Base-by-base conservation (phyloP, 2,329 filamentous ascomycete species). In the Trichoderma endophyticum region DNA sequence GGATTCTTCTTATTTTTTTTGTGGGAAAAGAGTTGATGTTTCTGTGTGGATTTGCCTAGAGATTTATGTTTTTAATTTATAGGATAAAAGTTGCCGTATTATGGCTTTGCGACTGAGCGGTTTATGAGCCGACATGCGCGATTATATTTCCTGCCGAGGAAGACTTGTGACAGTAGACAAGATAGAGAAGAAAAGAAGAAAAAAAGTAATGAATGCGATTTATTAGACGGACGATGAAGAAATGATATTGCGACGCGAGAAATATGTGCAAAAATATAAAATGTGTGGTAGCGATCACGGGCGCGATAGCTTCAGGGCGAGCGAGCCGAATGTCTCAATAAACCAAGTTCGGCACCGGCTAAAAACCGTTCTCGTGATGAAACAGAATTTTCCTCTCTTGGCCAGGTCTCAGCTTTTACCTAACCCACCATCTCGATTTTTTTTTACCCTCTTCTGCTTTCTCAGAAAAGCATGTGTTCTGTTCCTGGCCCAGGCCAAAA, bases 361-460 rank as follows among this genome's bases (percentile, higher is more conserved):
- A 70, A 61, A 69, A 51, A 8, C 48, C 26, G 57, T 70, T 54
- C 66, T 54, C 66, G 57, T 70, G 66, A 70, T 70, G 66, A 21
- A 34, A 11, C 39, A 39, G 48, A 54, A 36, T 69, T 51, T 21
- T 28, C n/a, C 24, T 30, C 18, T n/a, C 14, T 30, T n/a, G 9
- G 36, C 64, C 32, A 21, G 48, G 64, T 28, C 51, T 59, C 64
- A 67, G 32, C 24, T 67, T 57, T 57, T 60, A 67, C 34, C 32
- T 39, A 67, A 54, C 64, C 54, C 64, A 67, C 51, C 64, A 65
- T 36, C 43, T 34, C 43, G 24, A 7, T 34, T 34, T 26, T 28
- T 43, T 57, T 15, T 4, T 5, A 6, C 34, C 32, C 34, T 26
- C 26, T 28, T 30, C 15, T 9, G 1, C 12, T 26, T 28, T 57